A percentile compares a stretch with the other conserved stretches of the same genome.
These are phyloP conservation scores for Lanmaoa pseudosensibilis DNA, from an alignment of 768 basidiomycete genomes.

Conservation along the genomic window DNA sequence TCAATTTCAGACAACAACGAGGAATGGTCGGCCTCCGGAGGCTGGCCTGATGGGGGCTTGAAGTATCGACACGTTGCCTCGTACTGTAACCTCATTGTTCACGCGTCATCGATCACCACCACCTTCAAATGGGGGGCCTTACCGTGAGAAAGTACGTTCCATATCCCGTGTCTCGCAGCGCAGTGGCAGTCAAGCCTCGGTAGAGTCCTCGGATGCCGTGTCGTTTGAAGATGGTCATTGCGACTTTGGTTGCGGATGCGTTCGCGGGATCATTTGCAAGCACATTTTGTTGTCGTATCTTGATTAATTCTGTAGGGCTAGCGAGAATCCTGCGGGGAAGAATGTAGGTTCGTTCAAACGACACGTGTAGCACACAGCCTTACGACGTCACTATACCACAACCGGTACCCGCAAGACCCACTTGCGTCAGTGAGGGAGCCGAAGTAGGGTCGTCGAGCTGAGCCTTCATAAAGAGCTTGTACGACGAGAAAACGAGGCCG, in stretches of 20 bases:
- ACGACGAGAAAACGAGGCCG: conserved; percentile 83
- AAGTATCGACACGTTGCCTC: conserved; percentile 62
- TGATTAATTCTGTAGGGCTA: conserved; percentile 84
- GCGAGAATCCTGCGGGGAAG: conserved; percentile 58
- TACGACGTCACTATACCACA: conserved; percentile 81
- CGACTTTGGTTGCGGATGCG: conserved; percentile 53
- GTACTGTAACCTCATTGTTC: conserved; percentile 41
- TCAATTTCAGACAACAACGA: conserved; percentile 44
- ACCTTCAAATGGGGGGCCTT: conserved; percentile 21
- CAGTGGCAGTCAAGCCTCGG: conserved; percentile 73
- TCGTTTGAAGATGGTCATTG: conserved; percentile 51
- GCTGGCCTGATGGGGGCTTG: conserved; percentile 19
- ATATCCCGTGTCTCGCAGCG: conserved; percentile 76
- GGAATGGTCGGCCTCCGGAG: conserved; percentile 28
- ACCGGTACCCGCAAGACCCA: conserved; percentile 75
- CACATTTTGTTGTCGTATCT: conserved; percentile 76
- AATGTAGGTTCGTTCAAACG: background rate
- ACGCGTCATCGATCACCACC: conserved; percentile 3
- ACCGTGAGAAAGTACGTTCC: conserved; percentile 85
- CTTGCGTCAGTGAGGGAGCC: conserved; percentile 67
- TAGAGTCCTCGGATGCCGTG: conserved; percentile 69
- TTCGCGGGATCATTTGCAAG: conserved; percentile 33
- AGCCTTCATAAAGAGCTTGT: conserved; percentile 72
- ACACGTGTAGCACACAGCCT: conserved; percentile 28
- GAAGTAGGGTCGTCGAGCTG: conserved; percentile 50